phyloP scores from a whole-genome alignment of 768 basidiomycete genomes.

The Suillus americanus region DNA sequence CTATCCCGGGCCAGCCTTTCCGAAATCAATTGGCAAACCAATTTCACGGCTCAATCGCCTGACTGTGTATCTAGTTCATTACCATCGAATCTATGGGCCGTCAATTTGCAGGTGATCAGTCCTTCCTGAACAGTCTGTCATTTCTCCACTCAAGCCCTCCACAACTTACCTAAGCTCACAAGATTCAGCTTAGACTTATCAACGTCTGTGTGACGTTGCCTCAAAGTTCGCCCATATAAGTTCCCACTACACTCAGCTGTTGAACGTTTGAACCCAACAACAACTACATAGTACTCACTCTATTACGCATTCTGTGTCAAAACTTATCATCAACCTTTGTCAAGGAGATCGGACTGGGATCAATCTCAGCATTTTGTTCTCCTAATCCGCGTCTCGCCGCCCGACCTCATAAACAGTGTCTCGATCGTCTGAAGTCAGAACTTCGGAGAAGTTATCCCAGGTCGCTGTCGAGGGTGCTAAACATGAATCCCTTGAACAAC shows the following conservation, averaged over 20 bases:
- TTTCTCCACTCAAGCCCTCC: not conserved
- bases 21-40: too few relatives aligned
- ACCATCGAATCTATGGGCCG: too few relatives aligned
- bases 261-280: not conserved
- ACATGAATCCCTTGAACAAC: too few relatives aligned
- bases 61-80: too few relatives aligned
- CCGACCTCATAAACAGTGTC: not conserved
- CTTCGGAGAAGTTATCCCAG: not conserved
- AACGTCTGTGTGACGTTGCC: not conserved
- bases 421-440: not conserved
- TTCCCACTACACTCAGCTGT: too few relatives aligned
- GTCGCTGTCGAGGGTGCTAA: not conserved
- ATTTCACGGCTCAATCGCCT: too few relatives aligned
- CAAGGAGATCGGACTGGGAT: not conserved
- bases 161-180: not conserved
- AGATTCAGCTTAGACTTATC: too few relatives aligned
- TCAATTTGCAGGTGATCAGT: too few relatives aligned
- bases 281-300: too few relatives aligned
- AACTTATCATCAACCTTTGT: not conserved
- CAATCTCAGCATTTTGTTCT: not conserved
- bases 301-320: not conserved
- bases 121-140: not conserved
- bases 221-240: too few relatives aligned
- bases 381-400: not conserved
- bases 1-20: too few relatives aligned